phyloP scores from a whole-genome alignment of 2,329 filamentous ascomycete species.

The Paradendryphiella salina region DNA sequence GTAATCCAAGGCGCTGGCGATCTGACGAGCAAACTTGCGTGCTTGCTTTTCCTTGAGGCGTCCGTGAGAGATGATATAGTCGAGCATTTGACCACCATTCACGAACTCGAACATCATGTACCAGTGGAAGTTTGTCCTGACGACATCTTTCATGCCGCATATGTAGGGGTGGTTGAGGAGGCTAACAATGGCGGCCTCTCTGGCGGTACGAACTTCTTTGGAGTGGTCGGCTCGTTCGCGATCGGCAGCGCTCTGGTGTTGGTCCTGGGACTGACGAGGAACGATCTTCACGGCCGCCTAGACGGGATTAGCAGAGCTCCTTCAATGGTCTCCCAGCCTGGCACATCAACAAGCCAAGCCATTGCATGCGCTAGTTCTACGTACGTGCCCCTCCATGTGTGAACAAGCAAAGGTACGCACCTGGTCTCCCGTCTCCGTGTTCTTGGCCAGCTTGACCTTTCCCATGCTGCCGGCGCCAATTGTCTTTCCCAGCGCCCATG shows the following conservation, averaged over 20 bases:
- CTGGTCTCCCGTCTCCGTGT: constrained; percentile 88
- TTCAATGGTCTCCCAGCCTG: neutral
- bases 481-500: constrained; percentile 95
- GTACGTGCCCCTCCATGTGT: neutral
- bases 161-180: constrained; percentile 94
- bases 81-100: constrained; percentile 98
- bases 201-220: constrained; percentile 91
- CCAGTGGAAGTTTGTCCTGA: constrained; percentile 97
- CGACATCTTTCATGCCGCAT: constrained; percentile 91
- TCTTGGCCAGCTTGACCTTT: constrained; percentile 94
- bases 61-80: constrained; percentile 98
- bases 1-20: constrained; percentile 94
- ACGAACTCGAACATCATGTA: constrained; percentile 99
- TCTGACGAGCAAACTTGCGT: constrained; percentile 95
- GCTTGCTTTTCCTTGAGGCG: constrained; percentile 98
- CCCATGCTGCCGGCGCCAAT: constrained; percentile 98
- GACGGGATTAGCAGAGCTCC: constrained; percentile 13
- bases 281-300: constrained; percentile 98
- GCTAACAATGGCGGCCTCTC: constrained; percentile 94
- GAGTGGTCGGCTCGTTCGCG: constrained; percentile 92
- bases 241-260: constrained; percentile 71
- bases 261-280: constrained; percentile 84
- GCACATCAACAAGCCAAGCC: neutral
- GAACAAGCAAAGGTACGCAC: constrained; percentile 53
- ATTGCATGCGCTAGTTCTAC: neutral